Conservation (phyloP, 768 basidiomycete genomes). For the Baorangia bicolor region DNA sequence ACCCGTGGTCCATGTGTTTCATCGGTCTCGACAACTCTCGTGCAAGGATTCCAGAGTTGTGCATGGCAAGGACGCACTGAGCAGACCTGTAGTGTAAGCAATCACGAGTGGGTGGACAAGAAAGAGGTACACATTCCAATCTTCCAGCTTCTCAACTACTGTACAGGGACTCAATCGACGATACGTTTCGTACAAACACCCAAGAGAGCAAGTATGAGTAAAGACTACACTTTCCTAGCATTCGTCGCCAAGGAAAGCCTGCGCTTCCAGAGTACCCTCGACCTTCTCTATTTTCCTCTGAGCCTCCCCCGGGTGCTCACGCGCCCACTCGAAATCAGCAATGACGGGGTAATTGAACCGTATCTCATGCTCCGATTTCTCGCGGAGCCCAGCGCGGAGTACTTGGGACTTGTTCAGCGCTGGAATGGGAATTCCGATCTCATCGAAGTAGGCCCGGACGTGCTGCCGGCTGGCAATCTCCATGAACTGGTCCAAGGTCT, state of each 20-base stretch:
- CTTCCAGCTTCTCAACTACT: not conserved
- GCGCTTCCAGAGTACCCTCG: not conserved
- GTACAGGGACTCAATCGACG: not conserved
- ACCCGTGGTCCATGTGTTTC: too few species aligned
- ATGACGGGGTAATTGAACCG: conserved; percentile 5
- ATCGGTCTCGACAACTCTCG: too few species aligned
- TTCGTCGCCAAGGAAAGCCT: not conserved
- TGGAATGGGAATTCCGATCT: not conserved
- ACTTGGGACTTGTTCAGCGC: not conserved
- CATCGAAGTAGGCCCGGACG: not conserved
- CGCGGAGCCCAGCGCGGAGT: not conserved
- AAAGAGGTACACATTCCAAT: not conserved
- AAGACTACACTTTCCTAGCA: not conserved
- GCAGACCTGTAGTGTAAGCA: not conserved
- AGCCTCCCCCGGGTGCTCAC: conserved; percentile 12
- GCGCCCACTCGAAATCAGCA: conserved; percentile 7
- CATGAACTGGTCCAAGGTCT: not conserved
- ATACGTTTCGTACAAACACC: not conserved
- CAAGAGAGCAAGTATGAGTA: not conserved
- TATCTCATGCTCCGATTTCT: not conserved
- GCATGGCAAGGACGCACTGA: too few species aligned
- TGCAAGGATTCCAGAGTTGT: too few species aligned
- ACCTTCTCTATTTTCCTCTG: not conserved
- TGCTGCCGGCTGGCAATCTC: not conserved
- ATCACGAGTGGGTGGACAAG: not conserved